Percentiles rank a stretch among this genome's conserved stretches.
Evolutionary conservation across 1,139 yeast genomes (phyloP).

Genomic region (Taphrina wiesneri): DNA sequence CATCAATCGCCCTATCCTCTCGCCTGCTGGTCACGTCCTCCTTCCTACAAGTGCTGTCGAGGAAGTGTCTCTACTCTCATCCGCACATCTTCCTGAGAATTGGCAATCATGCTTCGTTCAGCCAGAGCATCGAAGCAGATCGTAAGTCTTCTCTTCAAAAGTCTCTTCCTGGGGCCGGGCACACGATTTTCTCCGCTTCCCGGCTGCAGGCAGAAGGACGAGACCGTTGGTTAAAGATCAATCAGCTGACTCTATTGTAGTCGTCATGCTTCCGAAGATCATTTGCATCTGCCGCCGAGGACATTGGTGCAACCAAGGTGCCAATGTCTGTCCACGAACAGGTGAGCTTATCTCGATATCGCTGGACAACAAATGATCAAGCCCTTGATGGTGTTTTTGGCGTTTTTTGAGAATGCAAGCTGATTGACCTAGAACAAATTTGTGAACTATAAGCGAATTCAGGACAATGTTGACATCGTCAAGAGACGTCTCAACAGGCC

Average conservation of each 20-base stretch:
- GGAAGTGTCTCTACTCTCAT: background rate
- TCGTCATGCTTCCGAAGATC: constrained; percentile 18
- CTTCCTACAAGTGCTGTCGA: background rate
- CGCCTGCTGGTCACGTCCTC: background rate
- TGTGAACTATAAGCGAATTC: constrained; percentile 39
- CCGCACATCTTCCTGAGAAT: constrained; percentile 10
- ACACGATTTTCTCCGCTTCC: background rate
- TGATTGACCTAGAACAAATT: constrained; percentile 26
- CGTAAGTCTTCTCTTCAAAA: background rate
- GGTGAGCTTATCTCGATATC: constrained; percentile 4
- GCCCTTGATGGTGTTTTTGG: no score
- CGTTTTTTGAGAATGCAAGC: no score
- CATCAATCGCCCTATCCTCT: background rate
- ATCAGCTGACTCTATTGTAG: background rate
- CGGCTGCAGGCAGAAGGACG: background rate
- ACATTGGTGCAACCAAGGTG: constrained; percentile 31
- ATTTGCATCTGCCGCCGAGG: constrained; percentile 30
- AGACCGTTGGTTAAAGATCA: background rate
- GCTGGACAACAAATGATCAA: background rate
- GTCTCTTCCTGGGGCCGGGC: constrained; percentile 2
- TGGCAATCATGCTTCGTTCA: constrained; percentile 16
- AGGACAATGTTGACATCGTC: constrained; percentile 83
- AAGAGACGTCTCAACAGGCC: constrained; percentile 88
- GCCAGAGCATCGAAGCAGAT: constrained; percentile 20
- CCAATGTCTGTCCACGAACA: constrained; percentile 32